A percentile compares a stretch with the other conserved stretches of the same genome.
Evolutionary conservation across 2,329 filamentous ascomycete species (phyloP).

Genomic region (Arthroderma sp.): DNA sequence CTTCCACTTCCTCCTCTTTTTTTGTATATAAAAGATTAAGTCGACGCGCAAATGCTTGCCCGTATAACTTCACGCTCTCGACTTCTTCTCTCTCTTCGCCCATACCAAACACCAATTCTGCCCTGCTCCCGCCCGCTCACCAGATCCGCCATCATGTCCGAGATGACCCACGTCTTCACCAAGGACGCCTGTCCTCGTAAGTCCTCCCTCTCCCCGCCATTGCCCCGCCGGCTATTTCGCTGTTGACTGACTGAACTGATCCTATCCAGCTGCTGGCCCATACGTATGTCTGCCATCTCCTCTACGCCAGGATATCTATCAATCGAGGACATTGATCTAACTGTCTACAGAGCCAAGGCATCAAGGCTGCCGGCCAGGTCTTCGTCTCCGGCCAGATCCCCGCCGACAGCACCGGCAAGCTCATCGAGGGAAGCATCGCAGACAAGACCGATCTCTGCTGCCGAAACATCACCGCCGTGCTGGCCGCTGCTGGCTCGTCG

Average conservation of each 20-base stretch:
- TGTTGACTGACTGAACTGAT: slow-evolving; percentile 4
- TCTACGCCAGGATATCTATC: background rate
- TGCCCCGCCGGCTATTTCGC: background rate
- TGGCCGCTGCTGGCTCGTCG: slow-evolving; percentile 66
- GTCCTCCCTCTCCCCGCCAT: slow-evolving; percentile 14
- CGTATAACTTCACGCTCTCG: background rate
- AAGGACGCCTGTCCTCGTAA: slow-evolving; percentile 37
- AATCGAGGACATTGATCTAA: background rate
- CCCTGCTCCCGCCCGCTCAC: background rate
- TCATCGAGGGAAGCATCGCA: slow-evolving; percentile 53
- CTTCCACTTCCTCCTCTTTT: background rate
- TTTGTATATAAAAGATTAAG: background rate
- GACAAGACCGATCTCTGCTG: slow-evolving; percentile 60
- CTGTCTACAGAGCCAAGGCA: slow-evolving; percentile 42
- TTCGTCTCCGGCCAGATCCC: slow-evolving; percentile 70
- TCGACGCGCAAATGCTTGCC: background rate
- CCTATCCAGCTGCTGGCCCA: slow-evolving; percentile 22
- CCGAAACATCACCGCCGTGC: slow-evolving; percentile 71
- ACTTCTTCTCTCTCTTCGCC: background rate
- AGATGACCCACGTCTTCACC: slow-evolving; percentile 30
- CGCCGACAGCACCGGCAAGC: slow-evolving; percentile 47
- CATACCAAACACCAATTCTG: background rate
- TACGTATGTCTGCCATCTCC: slow-evolving; percentile 26
- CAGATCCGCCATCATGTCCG: slow-evolving; percentile 23
- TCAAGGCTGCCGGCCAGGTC: slow-evolving; percentile 55